Conservation (phyloP, 2,329 filamentous ascomycete genomes). For the Hypoxylon sp. region DNA sequence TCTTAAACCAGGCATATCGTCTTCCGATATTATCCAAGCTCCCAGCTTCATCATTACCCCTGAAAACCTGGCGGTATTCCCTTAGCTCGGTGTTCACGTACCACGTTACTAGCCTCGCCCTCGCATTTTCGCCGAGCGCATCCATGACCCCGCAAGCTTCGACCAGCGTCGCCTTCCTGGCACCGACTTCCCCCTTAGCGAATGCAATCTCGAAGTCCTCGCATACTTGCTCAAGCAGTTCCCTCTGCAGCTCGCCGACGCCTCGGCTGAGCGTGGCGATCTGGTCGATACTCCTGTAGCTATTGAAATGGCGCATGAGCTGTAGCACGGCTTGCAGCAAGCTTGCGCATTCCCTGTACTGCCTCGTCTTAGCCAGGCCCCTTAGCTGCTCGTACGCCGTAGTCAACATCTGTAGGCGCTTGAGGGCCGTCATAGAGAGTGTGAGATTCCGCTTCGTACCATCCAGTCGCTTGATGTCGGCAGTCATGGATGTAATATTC, state of each 20-base stretch:
- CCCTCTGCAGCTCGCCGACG: slow-evolving; percentile 92
- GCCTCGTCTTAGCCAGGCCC: slow-evolving; percentile 84
- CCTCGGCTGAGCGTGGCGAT: slow-evolving; percentile 94
- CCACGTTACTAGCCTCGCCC: slow-evolving; percentile 88
- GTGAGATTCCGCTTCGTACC: slow-evolving; percentile 97
- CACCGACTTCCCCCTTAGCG: slow-evolving; percentile 84
- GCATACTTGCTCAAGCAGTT: slow-evolving; percentile 96
- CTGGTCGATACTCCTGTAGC: slow-evolving; percentile 97
- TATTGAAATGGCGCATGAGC: slow-evolving; percentile 98
- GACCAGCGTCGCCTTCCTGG: slow-evolving; percentile 78
- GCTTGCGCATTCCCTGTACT: slow-evolving; percentile 95
- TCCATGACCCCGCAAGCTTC: slow-evolving; percentile 97
- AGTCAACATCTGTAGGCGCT: slow-evolving; percentile 97
- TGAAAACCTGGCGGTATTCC: slow-evolving; percentile 95
- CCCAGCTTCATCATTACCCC: slow-evolving; percentile 95
- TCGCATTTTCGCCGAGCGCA: slow-evolving; percentile 89
- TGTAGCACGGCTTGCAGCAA: slow-evolving; percentile 95
- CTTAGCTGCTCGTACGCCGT: slow-evolving; percentile 98
- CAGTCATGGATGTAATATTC: slow-evolving; percentile 98
- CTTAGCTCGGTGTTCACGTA: slow-evolving; percentile 97
- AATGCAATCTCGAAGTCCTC: slow-evolving; percentile 98
- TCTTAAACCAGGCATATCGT: slow-evolving; percentile 95
- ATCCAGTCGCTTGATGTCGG: slow-evolving; percentile 97
- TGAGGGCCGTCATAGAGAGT: slow-evolving; percentile 96
- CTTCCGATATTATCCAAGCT: slow-evolving; percentile 96